phyloP scores from a whole-genome alignment of 2,329 filamentous ascomycete genomes.

The Coniochaeta pulveracea region DNA sequence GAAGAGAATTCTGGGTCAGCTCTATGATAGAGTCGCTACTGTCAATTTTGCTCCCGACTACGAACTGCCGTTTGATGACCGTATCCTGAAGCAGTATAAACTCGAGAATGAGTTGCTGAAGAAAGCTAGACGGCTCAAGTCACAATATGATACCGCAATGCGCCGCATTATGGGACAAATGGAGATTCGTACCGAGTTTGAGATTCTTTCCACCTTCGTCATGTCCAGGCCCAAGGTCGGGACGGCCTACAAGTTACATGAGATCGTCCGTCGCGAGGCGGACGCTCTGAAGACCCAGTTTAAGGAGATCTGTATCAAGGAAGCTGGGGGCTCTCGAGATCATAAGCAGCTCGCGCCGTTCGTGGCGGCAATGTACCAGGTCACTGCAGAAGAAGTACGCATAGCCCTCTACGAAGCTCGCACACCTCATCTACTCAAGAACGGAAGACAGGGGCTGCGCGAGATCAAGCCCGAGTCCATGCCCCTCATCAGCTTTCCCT shows the following conservation, averaged over 20 bases:
- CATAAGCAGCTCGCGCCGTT: constrained; percentile 55
- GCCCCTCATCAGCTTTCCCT: constrained; percentile 88
- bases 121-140: constrained; percentile 57
- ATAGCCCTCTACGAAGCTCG: constrained; percentile 40
- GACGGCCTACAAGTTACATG: constrained; percentile 76
- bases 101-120: constrained; percentile 43
- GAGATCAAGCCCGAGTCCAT: constrained; percentile 37
- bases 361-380: constrained; percentile 76
- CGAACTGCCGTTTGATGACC: constrained; percentile 60
- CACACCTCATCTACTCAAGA: constrained; percentile 8
- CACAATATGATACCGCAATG: constrained; percentile 65
- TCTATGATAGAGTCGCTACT: constrained; percentile 65
- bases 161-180: constrained; percentile 76
- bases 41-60: constrained; percentile 66
- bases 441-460: constrained; percentile 19
- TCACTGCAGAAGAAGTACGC: constrained; percentile 62
- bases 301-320: constrained; percentile 51
- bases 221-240: constrained; percentile 61
- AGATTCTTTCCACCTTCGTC: constrained; percentile 81
- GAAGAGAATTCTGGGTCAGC: constrained; percentile 58
- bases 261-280: constrained; percentile 65
- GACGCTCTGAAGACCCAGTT: constrained; percentile 57
- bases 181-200: constrained; percentile 77
- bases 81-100: constrained; percentile 55
- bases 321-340: constrained; percentile 45